A percentile compares a stretch with the other conserved stretches of the same genome.
phyloP scores from a whole-genome alignment of 148 eudicot species.

The Hydrangea macrophylla region DNA sequence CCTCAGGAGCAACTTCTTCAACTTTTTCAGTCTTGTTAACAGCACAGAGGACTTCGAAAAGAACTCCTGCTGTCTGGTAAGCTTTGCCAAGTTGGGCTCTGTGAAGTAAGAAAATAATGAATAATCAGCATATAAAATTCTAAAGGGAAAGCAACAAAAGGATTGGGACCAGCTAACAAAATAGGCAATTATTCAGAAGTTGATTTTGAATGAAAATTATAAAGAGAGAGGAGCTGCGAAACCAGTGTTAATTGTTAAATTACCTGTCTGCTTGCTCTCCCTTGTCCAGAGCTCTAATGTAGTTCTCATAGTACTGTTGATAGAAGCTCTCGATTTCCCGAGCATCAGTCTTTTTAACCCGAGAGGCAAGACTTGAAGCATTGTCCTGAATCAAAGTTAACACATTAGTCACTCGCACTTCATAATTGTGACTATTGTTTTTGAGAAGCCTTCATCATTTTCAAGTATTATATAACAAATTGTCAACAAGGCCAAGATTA shows the following conservation, averaged over 20 bases:
- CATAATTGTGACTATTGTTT: background rate
- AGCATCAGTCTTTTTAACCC: constrained; percentile 86
- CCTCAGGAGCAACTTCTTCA: constrained; percentile 98
- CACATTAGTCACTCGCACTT: constrained; percentile 5
- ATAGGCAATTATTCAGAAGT: too few relatives aligned
- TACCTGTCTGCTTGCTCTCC: constrained; percentile 86
- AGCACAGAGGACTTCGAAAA: constrained; percentile 89
- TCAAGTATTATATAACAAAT: too few relatives aligned
- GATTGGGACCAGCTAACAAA: too few relatives aligned
- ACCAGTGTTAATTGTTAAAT: background rate
- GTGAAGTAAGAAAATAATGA: background rate
- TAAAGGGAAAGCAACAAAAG: too few relatives aligned
- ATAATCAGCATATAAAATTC: background rate
- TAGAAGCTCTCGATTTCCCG: constrained; percentile 93
- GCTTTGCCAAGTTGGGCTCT: constrained; percentile 96
- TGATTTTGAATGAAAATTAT: background rate
- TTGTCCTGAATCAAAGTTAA: constrained; percentile 55
- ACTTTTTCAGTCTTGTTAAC: constrained; percentile 83
- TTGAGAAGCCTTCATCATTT: constrained; percentile 3
- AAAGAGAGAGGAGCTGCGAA: background rate
- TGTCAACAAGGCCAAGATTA: too few relatives aligned
- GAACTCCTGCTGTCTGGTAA: constrained; percentile 88
- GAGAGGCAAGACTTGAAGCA: constrained; percentile 56
- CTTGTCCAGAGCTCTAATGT: constrained; percentile 75
- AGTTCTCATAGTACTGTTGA: constrained; percentile 80